Conservation (phyloP, 2,329 filamentous ascomycete genomes). For the Venturia nashicola region DNA sequence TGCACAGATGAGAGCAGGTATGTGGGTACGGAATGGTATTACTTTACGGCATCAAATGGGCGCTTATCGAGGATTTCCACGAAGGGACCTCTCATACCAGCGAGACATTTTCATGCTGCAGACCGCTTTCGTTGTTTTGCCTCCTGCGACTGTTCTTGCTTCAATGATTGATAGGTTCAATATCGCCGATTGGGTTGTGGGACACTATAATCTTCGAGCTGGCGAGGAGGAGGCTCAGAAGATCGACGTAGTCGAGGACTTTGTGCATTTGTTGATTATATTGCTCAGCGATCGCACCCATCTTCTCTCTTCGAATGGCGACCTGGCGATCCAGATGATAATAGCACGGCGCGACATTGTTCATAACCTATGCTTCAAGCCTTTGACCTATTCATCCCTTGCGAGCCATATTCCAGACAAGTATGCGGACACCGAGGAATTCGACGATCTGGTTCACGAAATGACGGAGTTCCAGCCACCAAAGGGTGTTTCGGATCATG, state of each 20-base stretch:
- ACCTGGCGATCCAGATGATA: slow-evolving; percentile 50
- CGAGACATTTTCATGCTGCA: slow-evolving; percentile 91
- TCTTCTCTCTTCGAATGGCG: slow-evolving; percentile 56
- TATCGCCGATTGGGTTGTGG: slow-evolving; percentile 76
- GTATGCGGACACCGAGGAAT: slow-evolving; percentile 78
- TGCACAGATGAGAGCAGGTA: slow-evolving; percentile 93
- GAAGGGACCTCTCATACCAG: slow-evolving; percentile 86
- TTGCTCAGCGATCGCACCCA: slow-evolving; percentile 80
- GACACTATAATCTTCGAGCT: slow-evolving; percentile 60
- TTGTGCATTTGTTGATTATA: slow-evolving; percentile 86
- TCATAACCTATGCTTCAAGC: slow-evolving; percentile 92
- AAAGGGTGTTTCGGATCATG: slow-evolving; percentile 82
- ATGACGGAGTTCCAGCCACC: slow-evolving; percentile 84
- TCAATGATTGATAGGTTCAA: slow-evolving; percentile 88
- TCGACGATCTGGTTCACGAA: slow-evolving; percentile 70
- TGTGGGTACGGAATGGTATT: slow-evolving; percentile 98
- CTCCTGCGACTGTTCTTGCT: slow-evolving; percentile 71
- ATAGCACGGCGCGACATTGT: slow-evolving; percentile 80
- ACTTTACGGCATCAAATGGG: slow-evolving; percentile 90
- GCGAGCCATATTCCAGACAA: slow-evolving; percentile 77
- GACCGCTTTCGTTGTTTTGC: slow-evolving; percentile 75
- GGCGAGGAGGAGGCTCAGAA: slow-evolving; percentile 80
- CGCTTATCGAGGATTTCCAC: slow-evolving; percentile 79
- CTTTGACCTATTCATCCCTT: slow-evolving; percentile 87
- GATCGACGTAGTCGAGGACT: slow-evolving; percentile 88